Percentiles rank a stretch among this genome's conserved stretches.
Evolutionary conservation across 768 basidiomycete genomes (phyloP).

Genomic region (Lactifluus rugatus): DNA sequence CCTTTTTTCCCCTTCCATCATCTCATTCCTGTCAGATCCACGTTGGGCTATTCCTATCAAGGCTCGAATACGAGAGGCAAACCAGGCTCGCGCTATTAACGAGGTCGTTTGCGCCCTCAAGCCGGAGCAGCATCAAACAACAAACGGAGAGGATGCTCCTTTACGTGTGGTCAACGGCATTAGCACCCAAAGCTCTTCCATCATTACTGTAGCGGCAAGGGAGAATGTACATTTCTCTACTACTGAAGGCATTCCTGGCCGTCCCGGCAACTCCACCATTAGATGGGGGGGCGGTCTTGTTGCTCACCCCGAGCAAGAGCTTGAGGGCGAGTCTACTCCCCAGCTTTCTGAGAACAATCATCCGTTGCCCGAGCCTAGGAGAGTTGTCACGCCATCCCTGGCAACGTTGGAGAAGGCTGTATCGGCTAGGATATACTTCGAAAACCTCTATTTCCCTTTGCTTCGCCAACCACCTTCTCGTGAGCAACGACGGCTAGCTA

Average conservation of each 20-base stretch:
- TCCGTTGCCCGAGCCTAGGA: constrained; percentile 33
- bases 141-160: constrained; percentile 38
- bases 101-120: constrained; percentile 66
- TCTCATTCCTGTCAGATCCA: constrained; percentile 48
- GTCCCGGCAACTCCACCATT: constrained; percentile 50
- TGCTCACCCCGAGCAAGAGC: constrained; percentile 60
- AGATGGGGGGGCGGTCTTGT: constrained; percentile 52
- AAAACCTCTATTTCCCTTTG: constrained; percentile 79
- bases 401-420: constrained; percentile 90
- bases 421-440: constrained; percentile 88
- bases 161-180: constrained; percentile 76
- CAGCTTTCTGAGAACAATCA: constrained; percentile 24
- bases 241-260: constrained; percentile 43
- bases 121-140: constrained; percentile 38
- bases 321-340: constrained; percentile 36
- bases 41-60: constrained; percentile 87
- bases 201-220: constrained; percentile 64
- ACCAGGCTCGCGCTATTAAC: constrained; percentile 65
- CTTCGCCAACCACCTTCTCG: constrained; percentile 79
- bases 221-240: constrained; percentile 47
- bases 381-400: constrained; percentile 74
- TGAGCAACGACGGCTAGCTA: constrained; percentile 73
- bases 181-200: constrained; percentile 59
- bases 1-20: constrained; percentile 13
- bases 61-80: constrained; percentile 53